Evolutionary conservation across 768 basidiomycete species (phyloP), one percentile per base, ranked within the genome.

Genomic region (Russula earlei): DNA sequence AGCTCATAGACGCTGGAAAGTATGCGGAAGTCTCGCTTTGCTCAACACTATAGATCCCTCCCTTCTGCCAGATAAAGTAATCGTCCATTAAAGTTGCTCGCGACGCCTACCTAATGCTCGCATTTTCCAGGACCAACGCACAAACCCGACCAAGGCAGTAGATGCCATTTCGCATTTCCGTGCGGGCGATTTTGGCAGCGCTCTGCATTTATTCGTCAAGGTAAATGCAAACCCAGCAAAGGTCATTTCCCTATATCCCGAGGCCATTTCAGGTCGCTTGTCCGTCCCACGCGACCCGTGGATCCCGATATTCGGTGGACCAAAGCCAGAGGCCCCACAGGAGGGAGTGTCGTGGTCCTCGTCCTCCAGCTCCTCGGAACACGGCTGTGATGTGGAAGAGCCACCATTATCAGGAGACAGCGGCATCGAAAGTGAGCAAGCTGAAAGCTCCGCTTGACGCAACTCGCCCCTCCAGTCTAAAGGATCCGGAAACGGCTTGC

Each of bases 191-290:
- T 94, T 82, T 64, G 84, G 87, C 58, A 70, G 74, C 1, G 93
- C 95, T 1, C 85, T 97, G 54, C 84, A 96, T 65, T 80, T 83
- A 0, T 93, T 98, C 68, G 78, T 93, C 46, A 81, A 86, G 40
- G 82, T 95, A 41, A 86, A 97, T 61, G 75, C 93, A 62, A 94
- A 94, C 64, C 96, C 96, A 0, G 91, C 94, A 0, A 91, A 93
- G 65, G 90, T 99, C 3, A 77, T 98, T 20, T 86, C 93, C 2
- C 72, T 98, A 6, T 99, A 91, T 68, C 88, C 91, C 0, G 82
- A 87, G 34, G 74, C 75, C 12, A 79, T 98, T 3, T 79, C 91
- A 1, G 95, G 95, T 6, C 77, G 88, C 31, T 70, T 97, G 8
- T 74, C 83, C 5, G 79, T 86, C 0, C 79, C 83, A 11, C 77